Conservation (phyloP, 2,329 filamentous ascomycete genomes). For the Arthroderma sp. region DNA sequence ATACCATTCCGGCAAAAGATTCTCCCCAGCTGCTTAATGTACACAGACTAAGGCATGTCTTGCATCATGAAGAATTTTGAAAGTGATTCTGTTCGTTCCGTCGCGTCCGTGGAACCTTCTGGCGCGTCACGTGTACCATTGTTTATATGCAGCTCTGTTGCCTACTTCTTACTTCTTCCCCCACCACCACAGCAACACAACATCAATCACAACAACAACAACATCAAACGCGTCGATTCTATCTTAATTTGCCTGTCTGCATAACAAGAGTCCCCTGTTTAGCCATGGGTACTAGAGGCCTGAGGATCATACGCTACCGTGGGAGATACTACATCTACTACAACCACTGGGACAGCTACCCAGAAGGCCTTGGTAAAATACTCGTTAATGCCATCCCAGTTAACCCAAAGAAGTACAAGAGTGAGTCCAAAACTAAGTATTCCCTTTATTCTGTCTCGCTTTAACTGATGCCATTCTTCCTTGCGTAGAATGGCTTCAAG, state of each 20-base stretch:
- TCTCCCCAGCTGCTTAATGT: no score
- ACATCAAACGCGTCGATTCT: not conserved
- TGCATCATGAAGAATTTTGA: no score
- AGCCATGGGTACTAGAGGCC: not conserved
- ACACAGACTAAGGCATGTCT: no score
- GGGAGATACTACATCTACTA: conserved; percentile 2
- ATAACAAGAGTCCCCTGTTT: no score
- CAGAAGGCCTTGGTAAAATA: not conserved
- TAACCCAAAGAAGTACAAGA: not conserved
- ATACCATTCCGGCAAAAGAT: no score
- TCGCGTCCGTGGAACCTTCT: no score
- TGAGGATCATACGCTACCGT: conserved; percentile 1
- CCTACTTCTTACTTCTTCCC: no score
- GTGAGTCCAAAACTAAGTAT: not conserved
- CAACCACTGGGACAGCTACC: conserved; percentile 3
- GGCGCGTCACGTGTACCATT: no score
- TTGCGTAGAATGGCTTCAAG: conserved; percentile 1
- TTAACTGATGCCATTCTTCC: not conserved
- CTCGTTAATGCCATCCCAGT: not conserved
- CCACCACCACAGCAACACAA: not conserved
- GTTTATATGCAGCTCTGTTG: no score
- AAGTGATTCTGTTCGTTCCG: no score
- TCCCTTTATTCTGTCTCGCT: not conserved
- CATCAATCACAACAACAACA: not conserved
- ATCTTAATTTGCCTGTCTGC: not conserved